Conservation (phyloP, 306 rosid genomes). For the Oemleria cerasiformis region DNA sequence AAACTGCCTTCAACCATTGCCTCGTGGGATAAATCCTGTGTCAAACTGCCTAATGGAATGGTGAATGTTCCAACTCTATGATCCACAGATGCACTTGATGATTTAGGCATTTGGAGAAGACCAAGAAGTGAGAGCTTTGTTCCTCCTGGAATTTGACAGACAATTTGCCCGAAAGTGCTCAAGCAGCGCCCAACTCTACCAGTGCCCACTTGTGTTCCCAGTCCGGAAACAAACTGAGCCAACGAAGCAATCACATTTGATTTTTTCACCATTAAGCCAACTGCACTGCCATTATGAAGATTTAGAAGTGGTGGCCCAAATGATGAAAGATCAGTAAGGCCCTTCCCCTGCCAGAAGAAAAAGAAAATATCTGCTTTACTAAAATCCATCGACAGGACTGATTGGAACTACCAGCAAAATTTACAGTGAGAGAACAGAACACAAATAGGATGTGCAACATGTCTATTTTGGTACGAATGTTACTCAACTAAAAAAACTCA, state of each 20-base stretch:
- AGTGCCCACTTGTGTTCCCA: conserved; percentile 38
- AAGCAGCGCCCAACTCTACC: conserved; percentile 38
- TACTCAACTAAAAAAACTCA: neutral
- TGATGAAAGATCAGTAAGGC: conserved; percentile 63
- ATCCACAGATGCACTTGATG: conserved; percentile 31
- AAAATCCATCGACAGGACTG: neutral
- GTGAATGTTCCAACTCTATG: conserved; percentile 43
- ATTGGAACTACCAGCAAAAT: conserved; percentile 3
- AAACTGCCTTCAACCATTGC: conserved; percentile 26
- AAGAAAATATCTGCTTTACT: neutral
- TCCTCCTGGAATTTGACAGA: conserved; percentile 61
- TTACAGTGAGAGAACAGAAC: neutral
- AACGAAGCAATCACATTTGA: conserved; percentile 71
- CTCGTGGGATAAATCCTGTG: conserved; percentile 31
- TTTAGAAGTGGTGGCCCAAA: conserved; percentile 78
- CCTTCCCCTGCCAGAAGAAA: conserved; percentile 50
- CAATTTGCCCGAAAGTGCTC: conserved; percentile 68
- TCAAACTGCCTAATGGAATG: conserved; percentile 38
- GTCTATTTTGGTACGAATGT: neutral
- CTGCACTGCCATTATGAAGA: conserved; percentile 57
- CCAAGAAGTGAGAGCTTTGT: conserved; percentile 72
- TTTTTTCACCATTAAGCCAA: conserved; percentile 73
- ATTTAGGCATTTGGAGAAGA: conserved; percentile 46
- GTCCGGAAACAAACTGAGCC: conserved; percentile 63
- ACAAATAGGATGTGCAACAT: conserved; percentile 1